Percentiles rank a stretch among this genome's conserved stretches.
Conservation (phyloP, 1,139 yeast genomes). For the Pichia sorboxylosa region DNA sequence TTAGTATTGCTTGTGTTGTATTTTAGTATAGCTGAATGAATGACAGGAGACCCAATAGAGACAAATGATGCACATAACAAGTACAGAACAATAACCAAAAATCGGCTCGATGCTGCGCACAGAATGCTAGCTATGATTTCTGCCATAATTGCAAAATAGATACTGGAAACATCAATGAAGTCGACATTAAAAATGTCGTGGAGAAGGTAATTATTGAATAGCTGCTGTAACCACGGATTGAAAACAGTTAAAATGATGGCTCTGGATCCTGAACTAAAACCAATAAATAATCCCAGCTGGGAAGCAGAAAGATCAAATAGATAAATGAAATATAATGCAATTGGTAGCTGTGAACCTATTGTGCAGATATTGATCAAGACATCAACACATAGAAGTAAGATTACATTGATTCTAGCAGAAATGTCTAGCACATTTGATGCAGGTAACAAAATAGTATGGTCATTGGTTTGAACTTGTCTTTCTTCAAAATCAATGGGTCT, state of each 20-base stretch:
- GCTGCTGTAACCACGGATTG: constrained; percentile 32
- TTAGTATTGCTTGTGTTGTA: constrained; percentile 32
- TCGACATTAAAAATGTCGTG: constrained; percentile 32
- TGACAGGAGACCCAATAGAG: constrained; percentile 34
- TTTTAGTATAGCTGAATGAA: constrained; percentile 40
- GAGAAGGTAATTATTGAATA: constrained; percentile 24
- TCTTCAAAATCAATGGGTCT: constrained; percentile 7
- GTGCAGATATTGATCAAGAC: constrained; percentile 30
- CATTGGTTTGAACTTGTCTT: background rate
- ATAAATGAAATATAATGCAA: constrained; percentile 48
- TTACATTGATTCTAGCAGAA: constrained; percentile 33
- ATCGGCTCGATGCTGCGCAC: constrained; percentile 26
- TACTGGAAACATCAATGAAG: constrained; percentile 37
- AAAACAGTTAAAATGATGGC: constrained; percentile 31
- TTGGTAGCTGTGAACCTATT: constrained; percentile 33
- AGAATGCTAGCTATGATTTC: constrained; percentile 35
- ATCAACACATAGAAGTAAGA: constrained; percentile 38
- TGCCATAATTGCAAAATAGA: constrained; percentile 28
- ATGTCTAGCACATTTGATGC: constrained; percentile 14
- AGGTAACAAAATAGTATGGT: background rate
- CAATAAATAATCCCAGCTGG: constrained; percentile 48
- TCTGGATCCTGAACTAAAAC: constrained; percentile 39
- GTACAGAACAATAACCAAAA: constrained; percentile 15
- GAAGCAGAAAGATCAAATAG: constrained; percentile 48
- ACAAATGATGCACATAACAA: constrained; percentile 38